A percentile compares a stretch with the other conserved stretches of the same genome.
Conservation (phyloP, 805 yeast genomes). For the Starmerella vitae region DNA sequence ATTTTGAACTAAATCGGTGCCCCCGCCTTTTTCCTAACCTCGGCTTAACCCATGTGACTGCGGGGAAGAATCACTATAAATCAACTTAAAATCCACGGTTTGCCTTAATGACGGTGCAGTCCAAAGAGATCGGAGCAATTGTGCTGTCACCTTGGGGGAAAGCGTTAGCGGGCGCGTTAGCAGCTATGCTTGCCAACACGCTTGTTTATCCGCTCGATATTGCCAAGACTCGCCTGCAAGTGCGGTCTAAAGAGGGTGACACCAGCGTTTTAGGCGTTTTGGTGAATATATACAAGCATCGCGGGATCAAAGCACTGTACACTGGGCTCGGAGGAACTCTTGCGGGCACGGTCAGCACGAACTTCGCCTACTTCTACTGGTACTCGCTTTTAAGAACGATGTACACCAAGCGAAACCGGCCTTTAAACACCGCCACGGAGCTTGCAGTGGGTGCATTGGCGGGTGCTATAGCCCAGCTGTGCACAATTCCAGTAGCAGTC, state of each 20-base stretch:
- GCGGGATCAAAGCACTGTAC: constrained; percentile 59
- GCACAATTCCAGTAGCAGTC: constrained; percentile 70
- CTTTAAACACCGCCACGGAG: constrained; percentile 48
- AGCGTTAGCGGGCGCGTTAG: constrained; percentile 72
- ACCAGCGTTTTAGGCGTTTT: constrained; percentile 51
- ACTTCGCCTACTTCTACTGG: constrained; percentile 79
- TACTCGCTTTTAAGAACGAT: constrained; percentile 55
- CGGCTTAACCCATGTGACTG: too few species aligned
- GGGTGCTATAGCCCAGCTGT: constrained; percentile 66
- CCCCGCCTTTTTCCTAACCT: too few species aligned
- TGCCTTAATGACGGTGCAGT: constrained; percentile 6
- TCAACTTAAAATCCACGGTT: too few species aligned
- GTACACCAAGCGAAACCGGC: constrained; percentile 31
- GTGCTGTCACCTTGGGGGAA: constrained; percentile 49
- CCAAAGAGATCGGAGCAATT: constrained; percentile 11
- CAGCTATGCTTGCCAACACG: constrained; percentile 66
- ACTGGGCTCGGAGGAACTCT: constrained; percentile 57
- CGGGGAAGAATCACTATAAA: too few species aligned
- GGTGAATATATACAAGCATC: constrained; percentile 37
- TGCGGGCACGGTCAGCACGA: constrained; percentile 60
- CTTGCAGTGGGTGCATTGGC: constrained; percentile 64
- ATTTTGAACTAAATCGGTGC: too few species aligned
- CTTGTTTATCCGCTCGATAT: constrained; percentile 71
- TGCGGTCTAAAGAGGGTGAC: constrained; percentile 39
- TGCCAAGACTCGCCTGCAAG: constrained; percentile 62